Evolutionary conservation across 2,329 filamentous ascomycete genomes (phyloP).

Genomic region (Ophiobolus disseminans): DNA sequence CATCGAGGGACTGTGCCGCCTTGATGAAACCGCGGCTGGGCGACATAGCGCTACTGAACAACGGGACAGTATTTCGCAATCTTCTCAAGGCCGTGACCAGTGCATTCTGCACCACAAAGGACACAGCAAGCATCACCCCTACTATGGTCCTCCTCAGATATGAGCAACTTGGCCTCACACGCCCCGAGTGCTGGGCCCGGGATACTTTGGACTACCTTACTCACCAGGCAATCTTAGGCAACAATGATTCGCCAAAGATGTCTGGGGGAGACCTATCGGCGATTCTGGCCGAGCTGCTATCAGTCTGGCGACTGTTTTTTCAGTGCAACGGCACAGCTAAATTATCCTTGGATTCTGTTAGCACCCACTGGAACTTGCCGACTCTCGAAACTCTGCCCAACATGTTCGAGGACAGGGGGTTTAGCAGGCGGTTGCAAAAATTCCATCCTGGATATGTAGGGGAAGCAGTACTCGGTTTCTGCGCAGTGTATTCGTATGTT

Average conservation of each 20-base stretch:
- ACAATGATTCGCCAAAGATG: constrained; percentile 2
- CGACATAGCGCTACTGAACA: constrained; percentile 27
- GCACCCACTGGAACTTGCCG: constrained; percentile 36
- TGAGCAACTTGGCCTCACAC: constrained; percentile 37
- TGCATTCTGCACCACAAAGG: constrained; percentile 24
- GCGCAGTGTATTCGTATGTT: constrained; percentile 41
- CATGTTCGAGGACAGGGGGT: constrained; percentile 10
- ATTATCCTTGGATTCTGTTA: constrained; percentile 26
- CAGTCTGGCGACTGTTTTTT: constrained; percentile 45
- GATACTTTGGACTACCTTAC: constrained; percentile 31
- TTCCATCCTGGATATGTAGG: constrained; percentile 30
- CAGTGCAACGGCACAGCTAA: constrained; percentile 32
- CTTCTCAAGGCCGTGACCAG: constrained; percentile 23
- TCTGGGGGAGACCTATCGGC: constrained; percentile 21
- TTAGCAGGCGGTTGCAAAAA: constrained; percentile 33
- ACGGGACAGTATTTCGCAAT: constrained; percentile 28
- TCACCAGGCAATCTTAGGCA: constrained; percentile 28
- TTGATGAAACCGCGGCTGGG: constrained; percentile 25
- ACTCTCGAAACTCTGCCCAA: constrained; percentile 12
- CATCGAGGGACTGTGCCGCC: constrained; percentile 38
- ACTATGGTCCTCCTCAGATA: constrained; percentile 36
- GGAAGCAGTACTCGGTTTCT: constrained; percentile 31
- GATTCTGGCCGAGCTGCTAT: constrained; percentile 37
- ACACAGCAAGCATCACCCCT: constrained; percentile 22
- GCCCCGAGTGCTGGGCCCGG: constrained; percentile 28